A percentile compares a stretch with the other conserved stretches of the same genome.
Evolutionary conservation across 2,329 filamentous ascomycete genomes (phyloP).

Genomic region (Diaporthe australafricana): DNA sequence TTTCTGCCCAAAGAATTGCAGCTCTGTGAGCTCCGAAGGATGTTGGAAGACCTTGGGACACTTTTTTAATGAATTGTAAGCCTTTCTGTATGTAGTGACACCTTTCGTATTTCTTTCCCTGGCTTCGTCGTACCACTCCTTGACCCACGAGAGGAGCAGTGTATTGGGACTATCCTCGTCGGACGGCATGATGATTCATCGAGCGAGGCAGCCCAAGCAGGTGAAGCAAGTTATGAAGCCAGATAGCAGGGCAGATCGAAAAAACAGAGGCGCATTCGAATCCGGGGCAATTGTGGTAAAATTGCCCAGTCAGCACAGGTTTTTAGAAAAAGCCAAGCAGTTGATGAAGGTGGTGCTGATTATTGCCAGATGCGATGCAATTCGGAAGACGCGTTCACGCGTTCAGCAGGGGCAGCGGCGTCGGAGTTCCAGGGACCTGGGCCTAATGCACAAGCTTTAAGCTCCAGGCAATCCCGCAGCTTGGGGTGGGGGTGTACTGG

Average conservation of each 20-base stretch:
- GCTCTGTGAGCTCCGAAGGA: slow-evolving; percentile 76
- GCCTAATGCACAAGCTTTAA: slow-evolving; percentile 24
- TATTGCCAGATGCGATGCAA: slow-evolving; percentile 7
- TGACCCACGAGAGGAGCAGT: slow-evolving; percentile 77
- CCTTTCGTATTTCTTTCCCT: slow-evolving; percentile 78
- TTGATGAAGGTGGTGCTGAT: not conserved
- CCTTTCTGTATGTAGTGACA: slow-evolving; percentile 77
- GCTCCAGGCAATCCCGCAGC: slow-evolving; percentile 6
- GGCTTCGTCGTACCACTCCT: slow-evolving; percentile 80
- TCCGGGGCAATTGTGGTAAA: not conserved
- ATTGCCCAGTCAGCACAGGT: not conserved
- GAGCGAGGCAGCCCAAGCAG: not conserved
- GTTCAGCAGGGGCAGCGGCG: not conserved
- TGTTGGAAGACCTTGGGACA: slow-evolving; percentile 79
- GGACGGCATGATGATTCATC: slow-evolving; percentile 30
- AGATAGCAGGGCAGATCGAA: not conserved
- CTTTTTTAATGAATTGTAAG: slow-evolving; percentile 80
- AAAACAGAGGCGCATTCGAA: not conserved
- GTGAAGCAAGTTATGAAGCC: not conserved
- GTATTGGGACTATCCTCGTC: slow-evolving; percentile 72
- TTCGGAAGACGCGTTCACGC: slow-evolving; percentile 18
- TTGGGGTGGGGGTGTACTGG: slow-evolving; percentile 10
- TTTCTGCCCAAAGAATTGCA: slow-evolving; percentile 81
- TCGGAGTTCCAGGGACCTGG: slow-evolving; percentile 16
- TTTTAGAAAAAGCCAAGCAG: not conserved